Evolutionary conservation across 202 grass and related monocot genomes (phyloP).

Genomic region (Schoenoplectus triqueter): DNA sequence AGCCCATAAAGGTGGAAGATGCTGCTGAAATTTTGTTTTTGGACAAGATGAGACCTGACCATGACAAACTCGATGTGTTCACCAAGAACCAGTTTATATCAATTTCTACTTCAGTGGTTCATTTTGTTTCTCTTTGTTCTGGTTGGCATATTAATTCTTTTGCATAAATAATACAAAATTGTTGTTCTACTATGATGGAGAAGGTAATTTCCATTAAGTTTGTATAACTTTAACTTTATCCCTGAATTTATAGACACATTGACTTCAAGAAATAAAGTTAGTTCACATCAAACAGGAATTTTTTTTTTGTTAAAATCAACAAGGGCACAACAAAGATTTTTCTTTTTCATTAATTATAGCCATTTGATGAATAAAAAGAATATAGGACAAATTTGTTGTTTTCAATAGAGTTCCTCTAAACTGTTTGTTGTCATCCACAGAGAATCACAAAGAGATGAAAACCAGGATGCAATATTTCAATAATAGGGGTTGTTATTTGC

Average conservation of each 20-base stretch:
- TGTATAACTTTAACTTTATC: not conserved
- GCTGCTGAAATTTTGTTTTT: not conserved
- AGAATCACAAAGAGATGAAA: not conserved
- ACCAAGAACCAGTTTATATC: slow-evolving; percentile 1
- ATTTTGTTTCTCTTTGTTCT: not conserved
- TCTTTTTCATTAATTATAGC: not conserved
- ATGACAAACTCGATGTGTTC: not conserved
- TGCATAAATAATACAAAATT: not conserved
- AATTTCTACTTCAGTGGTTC: not conserved
- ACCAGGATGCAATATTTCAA: not conserved
- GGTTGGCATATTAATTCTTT: not conserved
- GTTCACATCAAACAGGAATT: not conserved
- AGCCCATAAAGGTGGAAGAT: not conserved
- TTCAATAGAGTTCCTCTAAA: not conserved
- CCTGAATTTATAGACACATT: not conserved
- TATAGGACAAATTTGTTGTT: not conserved
- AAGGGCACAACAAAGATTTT: not conserved
- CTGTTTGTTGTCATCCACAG: not conserved
- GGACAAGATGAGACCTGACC: not conserved
- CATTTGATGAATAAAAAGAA: not conserved
- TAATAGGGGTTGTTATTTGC: not conserved
- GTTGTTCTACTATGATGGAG: slow-evolving; percentile 12
- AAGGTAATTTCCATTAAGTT: slow-evolving; percentile 6
- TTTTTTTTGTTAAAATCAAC: not conserved
- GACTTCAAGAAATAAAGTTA: not conserved